Conservation (phyloP, 768 basidiomycete genomes). For the Ramaria rubella region DNA sequence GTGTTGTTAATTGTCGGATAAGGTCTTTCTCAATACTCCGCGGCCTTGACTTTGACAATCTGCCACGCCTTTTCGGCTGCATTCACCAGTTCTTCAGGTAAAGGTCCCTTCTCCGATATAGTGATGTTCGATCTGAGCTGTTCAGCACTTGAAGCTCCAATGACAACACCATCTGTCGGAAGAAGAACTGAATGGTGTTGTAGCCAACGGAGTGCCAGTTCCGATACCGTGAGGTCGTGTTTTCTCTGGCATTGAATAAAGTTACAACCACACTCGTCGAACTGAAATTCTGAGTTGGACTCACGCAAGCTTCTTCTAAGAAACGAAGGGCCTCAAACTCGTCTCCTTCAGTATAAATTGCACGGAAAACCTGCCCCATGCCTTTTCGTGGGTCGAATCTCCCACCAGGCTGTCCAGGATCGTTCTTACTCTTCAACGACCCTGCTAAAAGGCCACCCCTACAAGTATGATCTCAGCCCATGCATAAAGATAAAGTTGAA, state of each 20-base stretch:
- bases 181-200: conserved; percentile 48
- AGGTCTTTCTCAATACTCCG: no score
- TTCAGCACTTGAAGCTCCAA: conserved; percentile 40
- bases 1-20: no score
- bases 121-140: conserved; percentile 41
- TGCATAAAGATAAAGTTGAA: conserved; percentile 6
- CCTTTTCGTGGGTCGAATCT: no score
- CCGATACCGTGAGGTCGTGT: conserved; percentile 41
- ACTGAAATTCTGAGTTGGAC: not conserved
- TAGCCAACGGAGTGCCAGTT: conserved; percentile 57
- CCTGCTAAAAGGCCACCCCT: conserved; percentile 54
- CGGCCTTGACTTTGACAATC: conserved; percentile 30
- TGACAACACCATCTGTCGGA: conserved; percentile 39
- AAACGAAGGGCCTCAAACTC: no score
- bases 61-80: conserved; percentile 45
- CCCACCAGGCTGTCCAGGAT: no score
- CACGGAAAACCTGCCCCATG: no score
- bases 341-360: no score
- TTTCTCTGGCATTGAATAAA: conserved; percentile 28
- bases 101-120: conserved; percentile 45
- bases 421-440: conserved; percentile 33
- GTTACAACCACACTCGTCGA: not conserved
- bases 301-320: no score
- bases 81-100: conserved; percentile 45
- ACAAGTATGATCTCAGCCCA: conserved; percentile 2